A percentile compares a stretch with the other conserved stretches of the same genome.
These are phyloP conservation scores for Clathrospora elynae DNA, from an alignment of 2,329 filamentous ascomycete species.

Conservation along the genomic window DNA sequence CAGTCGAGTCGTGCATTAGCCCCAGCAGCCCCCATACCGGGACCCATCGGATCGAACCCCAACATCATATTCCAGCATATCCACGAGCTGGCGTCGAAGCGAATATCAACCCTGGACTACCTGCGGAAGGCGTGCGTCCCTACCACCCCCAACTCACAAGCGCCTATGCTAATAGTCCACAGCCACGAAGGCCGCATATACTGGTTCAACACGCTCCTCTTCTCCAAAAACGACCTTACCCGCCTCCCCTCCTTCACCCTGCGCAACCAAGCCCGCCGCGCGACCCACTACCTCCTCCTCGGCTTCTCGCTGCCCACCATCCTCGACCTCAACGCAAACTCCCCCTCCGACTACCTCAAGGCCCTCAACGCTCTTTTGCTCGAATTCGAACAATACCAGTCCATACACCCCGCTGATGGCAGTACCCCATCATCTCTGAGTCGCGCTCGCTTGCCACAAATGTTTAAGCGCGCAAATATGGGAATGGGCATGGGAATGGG, in stretches of 20 bases:
- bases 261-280: slow-evolving; percentile 83
- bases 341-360: slow-evolving; percentile 82
- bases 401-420: slow-evolving; percentile 79
- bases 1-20: slow-evolving; percentile 31
- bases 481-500: slow-evolving; percentile 45
- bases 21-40: slow-evolving; percentile 35
- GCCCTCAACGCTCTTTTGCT: slow-evolving; percentile 81
- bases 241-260: slow-evolving; percentile 85
- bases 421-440: slow-evolving; percentile 70
- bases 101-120: slow-evolving; percentile 93
- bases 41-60: slow-evolving; percentile 54
- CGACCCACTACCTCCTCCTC: slow-evolving; percentile 90
- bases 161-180: slow-evolving; percentile 19
- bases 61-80: slow-evolving; percentile 68
- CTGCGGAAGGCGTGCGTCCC: slow-evolving; percentile 79
- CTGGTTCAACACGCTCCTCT: slow-evolving; percentile 98
- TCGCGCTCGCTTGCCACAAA: slow-evolving; percentile 69
- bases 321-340: slow-evolving; percentile 82
- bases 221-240: slow-evolving; percentile 78
- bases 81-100: slow-evolving; percentile 85
- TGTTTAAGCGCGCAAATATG: slow-evolving; percentile 55
- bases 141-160: slow-evolving; percentile 3
- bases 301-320: slow-evolving; percentile 89
- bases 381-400: slow-evolving; percentile 94
- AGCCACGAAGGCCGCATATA: slow-evolving; percentile 94